Conservation (phyloP, 202 grass and related monocot genomes). For the Dendrocalamus latiflorus region DNA sequence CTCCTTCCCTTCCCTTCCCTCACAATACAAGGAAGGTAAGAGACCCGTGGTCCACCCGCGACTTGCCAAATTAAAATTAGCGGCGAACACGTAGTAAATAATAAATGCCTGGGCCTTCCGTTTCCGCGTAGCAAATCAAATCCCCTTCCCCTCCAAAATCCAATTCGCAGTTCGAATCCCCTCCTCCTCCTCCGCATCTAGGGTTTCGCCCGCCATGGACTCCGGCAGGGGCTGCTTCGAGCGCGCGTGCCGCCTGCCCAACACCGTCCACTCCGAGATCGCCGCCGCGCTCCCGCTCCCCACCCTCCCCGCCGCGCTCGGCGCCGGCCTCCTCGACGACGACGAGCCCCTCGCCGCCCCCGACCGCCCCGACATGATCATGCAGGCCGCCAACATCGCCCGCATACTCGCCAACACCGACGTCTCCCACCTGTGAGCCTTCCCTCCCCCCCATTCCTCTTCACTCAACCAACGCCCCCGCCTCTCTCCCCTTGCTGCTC, state of each 20-base stretch:
- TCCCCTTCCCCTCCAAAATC: background rate
- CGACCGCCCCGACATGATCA: constrained; percentile 70
- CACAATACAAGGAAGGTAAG: too few relatives aligned
- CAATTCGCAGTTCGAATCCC: background rate
- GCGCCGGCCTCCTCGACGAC: constrained; percentile 39
- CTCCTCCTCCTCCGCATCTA: constrained; percentile 12
- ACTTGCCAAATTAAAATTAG: too few relatives aligned
- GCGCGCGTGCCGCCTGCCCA: constrained; percentile 75
- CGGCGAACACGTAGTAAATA: too few relatives aligned
- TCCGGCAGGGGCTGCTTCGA: constrained; percentile 43
- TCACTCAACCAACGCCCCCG: too few relatives aligned
- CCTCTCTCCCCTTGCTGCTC: background rate
- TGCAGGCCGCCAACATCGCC: constrained; percentile 72
- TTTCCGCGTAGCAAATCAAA: too few relatives aligned
- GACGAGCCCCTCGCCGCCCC: constrained; percentile 49
- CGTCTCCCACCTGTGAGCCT: constrained; percentile 56
- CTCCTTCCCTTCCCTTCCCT: too few relatives aligned
- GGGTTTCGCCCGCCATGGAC: constrained; percentile 45
- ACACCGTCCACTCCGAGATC: constrained; percentile 82
- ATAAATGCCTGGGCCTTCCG: too few relatives aligned
- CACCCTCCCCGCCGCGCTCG: constrained; percentile 57
- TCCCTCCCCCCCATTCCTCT: background rate
- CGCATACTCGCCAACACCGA: constrained; percentile 76
- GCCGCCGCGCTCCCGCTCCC: constrained; percentile 68
- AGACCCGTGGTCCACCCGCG: too few relatives aligned